phyloP scores from a whole-genome alignment of 352 stramenopile genomes.

The Thalassiosira mediterranea region DNA sequence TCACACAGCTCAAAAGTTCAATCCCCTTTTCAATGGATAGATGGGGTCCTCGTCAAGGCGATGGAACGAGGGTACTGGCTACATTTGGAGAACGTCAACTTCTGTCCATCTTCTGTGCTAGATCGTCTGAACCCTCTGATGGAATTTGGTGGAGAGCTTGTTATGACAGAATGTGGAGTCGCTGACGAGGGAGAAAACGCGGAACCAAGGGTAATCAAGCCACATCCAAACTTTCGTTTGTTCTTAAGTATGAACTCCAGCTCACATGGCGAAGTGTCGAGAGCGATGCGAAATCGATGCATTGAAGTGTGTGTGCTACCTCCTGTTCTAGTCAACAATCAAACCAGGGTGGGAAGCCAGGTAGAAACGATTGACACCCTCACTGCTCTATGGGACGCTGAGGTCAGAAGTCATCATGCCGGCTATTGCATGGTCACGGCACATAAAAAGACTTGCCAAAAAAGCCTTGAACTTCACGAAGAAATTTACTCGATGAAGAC shows the following conservation, averaged over 20 bases:
- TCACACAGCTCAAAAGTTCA: slow-evolving; percentile 6
- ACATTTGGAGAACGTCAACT: slow-evolving; percentile 99
- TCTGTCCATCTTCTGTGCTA: slow-evolving; percentile 98
- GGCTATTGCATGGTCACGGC: slow-evolving; percentile 52
- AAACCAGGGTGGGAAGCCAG: slow-evolving; percentile 17
- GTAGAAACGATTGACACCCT: slow-evolving; percentile 56
- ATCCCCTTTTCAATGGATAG: slow-evolving; percentile 96
- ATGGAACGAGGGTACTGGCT: slow-evolving; percentile 99
- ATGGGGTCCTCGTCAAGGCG: slow-evolving; percentile 96
- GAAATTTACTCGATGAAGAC: slow-evolving; percentile 54
- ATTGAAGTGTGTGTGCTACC: slow-evolving; percentile 92
- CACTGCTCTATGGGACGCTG: slow-evolving; percentile 49
- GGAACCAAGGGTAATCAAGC: slow-evolving; percentile 93
- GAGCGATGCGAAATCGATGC: slow-evolving; percentile 99
- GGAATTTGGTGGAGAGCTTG: slow-evolving; percentile 95
- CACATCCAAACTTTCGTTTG: slow-evolving; percentile 97
- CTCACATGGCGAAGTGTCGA: slow-evolving; percentile 94
- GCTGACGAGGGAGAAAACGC: slow-evolving; percentile 89
- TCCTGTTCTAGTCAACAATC: slow-evolving; percentile 15
- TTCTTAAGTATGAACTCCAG: slow-evolving; percentile 98
- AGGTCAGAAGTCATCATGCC: slow-evolving; percentile 44
- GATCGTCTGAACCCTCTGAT: slow-evolving; percentile 99
- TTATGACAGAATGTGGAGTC: slow-evolving; percentile 98
- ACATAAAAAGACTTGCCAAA: slow-evolving; percentile 49
- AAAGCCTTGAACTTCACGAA: slow-evolving; percentile 46